Base-by-base conservation (phyloP, 305 asterid species). In the Solanum hybrid region DNA sequence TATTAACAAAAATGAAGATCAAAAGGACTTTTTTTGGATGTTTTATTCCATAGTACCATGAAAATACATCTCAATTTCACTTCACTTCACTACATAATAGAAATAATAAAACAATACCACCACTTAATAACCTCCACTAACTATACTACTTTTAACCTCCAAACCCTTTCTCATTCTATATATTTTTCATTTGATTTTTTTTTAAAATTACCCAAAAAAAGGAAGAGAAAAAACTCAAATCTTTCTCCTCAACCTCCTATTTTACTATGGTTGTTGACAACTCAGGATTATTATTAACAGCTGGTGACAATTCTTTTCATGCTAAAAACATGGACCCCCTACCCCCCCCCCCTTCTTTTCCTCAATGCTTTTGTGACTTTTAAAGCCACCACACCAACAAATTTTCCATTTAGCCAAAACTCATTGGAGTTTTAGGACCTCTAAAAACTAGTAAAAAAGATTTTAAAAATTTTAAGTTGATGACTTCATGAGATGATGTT, bases 371-470 rank as follows among this genome's bases (percentile, higher is more conserved):
- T 78, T 87, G 66, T 32, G 87, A 79, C 87, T 88, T 72, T 42
- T 79, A n/a, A 76, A 87, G 79, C 89, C 92, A 85, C 89, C 88
- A 71, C 34, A 6, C 36, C 81, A 76, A 90, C 91, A 93, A 91
- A 90, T 88, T 81, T 89, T 90, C 93, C 93, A 91, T 91, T 86
- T 86, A 91, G 91, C 94, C 94, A 92, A 92, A 90, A 89, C 31
- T 89, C 81, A 87, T 88, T 86, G 86, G 89, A 75, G 76, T 86
- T 34, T 8, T 7, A 88, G 86, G 88, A 86, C 90, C 86, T 88
- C 75, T 51, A 45, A 31, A 42, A 66, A 84, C 22, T 37, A 29
- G 5, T 15, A 84, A 42, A 10, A 51, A 84, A 31, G 31, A 31
- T 3, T 31, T 2, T 1, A 15, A 90, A 80, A 89, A 45, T 40